phyloP scores from a whole-genome alignment of 2,329 filamentous ascomycete genomes.

The Colletotrichum orbiculare region DNA sequence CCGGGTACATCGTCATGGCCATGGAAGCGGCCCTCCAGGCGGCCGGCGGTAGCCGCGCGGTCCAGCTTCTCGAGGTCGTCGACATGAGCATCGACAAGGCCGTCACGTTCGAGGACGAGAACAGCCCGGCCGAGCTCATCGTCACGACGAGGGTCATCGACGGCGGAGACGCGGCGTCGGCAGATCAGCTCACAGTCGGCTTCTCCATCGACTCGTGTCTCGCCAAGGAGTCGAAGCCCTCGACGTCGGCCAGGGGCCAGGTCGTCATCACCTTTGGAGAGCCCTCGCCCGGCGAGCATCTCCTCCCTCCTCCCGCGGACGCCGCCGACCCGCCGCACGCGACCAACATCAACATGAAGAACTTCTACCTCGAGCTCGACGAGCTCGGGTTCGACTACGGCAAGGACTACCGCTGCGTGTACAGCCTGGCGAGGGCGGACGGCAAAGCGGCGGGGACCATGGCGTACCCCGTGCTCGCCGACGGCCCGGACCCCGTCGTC shows the following conservation, averaged over 20 bases:
- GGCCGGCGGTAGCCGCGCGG: conserved; percentile 40
- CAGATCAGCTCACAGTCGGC: not conserved
- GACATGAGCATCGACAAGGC: conserved; percentile 25
- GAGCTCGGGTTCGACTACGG: conserved; percentile 4
- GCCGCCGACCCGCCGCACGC: conserved; percentile 5
- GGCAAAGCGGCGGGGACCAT: not conserved
- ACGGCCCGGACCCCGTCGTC: conserved; percentile 24
- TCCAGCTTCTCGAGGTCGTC: conserved; percentile 40
- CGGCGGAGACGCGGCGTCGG: not conserved
- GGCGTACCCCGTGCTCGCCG: not conserved
- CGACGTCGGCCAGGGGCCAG: conserved; percentile 9
- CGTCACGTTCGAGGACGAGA: conserved; percentile 12
- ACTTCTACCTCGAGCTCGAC: conserved; percentile 19
- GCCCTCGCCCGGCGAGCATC: too few species aligned
- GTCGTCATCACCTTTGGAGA: conserved; percentile 2
- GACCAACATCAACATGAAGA: conserved; percentile 6
- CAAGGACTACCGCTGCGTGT: conserved; percentile 11
- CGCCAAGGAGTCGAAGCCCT: not conserved
- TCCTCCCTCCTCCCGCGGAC: not conserved
- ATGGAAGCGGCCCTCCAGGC: conserved; percentile 50
- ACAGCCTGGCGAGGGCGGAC: not conserved
- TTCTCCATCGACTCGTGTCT: conserved; percentile 8
- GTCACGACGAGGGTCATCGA: not conserved
- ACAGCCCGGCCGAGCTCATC: conserved; percentile 12
- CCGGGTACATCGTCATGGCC: conserved; percentile 56